These are phyloP conservation scores for Lepidopterella palustris DNA, from an alignment of 495 filamentous ascomycete genomes.

Conservation along the genomic window DNA sequence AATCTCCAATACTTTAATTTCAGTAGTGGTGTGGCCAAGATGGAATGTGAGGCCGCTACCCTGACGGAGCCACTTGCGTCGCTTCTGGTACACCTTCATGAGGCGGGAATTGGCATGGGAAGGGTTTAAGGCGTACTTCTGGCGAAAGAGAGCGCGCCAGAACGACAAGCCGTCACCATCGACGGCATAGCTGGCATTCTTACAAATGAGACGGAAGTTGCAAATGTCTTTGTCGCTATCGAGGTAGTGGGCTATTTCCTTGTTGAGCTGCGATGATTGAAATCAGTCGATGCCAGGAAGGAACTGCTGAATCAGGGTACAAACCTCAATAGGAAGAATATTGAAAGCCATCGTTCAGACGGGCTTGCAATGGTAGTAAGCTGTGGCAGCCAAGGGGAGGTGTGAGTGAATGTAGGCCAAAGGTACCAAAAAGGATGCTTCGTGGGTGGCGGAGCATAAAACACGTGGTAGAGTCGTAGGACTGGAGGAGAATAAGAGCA, in stretches of 20 bases:
- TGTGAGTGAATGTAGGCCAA: background rate
- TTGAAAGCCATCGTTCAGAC: constrained; percentile 5
- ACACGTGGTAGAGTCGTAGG: no score
- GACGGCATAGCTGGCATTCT: constrained; percentile 28
- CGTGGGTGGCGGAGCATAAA: background rate
- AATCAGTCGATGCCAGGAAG: background rate
- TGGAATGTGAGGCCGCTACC: constrained; percentile 21
- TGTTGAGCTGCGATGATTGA: constrained; percentile 25
- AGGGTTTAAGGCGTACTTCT: constrained; percentile 16
- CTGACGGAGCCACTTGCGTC: constrained; percentile 17
- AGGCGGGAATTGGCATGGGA: constrained; percentile 12
- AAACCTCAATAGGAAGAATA: constrained; percentile 8
- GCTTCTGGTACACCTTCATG: constrained; percentile 29
- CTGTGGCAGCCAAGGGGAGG: background rate
- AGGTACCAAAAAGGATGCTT: background rate
- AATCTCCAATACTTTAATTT: constrained; percentile 25
- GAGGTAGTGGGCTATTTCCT: constrained; percentile 30
- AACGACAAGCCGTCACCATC: constrained; percentile 29
- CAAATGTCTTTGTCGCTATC: constrained; percentile 31
- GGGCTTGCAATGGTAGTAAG: no score
- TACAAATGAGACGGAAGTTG: constrained; percentile 27
- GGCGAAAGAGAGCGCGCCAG: constrained; percentile 31
- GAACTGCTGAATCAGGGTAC: background rate
- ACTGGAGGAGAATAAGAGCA: no score
- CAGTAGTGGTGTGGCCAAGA: constrained; percentile 7